phyloP scores from a whole-genome alignment of 768 basidiomycete genomes.

The Pleurotus pulmonarius region DNA sequence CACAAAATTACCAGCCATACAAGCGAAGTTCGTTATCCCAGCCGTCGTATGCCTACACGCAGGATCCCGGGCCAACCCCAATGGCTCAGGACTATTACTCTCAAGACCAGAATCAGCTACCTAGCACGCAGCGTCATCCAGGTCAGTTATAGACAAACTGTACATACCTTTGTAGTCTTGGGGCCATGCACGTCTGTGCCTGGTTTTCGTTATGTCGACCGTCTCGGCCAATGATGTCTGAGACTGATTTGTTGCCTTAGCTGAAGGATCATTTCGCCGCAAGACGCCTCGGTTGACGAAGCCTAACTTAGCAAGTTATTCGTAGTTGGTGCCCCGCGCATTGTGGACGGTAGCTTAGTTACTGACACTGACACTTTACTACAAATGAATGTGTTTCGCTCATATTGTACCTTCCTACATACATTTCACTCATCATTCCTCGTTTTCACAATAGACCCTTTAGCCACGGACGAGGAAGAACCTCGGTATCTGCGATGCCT shows the following conservation, averaged over 20 bases:
- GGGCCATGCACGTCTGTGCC: conserved; percentile 7
- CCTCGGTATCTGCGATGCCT: not conserved
- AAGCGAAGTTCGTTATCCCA: conserved; percentile 9
- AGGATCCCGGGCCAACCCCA: conserved; percentile 37
- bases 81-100: conserved; percentile 25
- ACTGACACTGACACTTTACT: not conserved
- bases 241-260: conserved; percentile 20
- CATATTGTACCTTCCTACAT: not conserved
- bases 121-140: conserved; percentile 39
- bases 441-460: not conserved
- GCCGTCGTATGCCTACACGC: conserved; percentile 31
- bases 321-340: not conserved
- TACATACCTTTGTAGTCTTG: conserved; percentile 15
- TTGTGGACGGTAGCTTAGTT: not conserved
- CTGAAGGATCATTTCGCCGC: conserved; percentile 39
- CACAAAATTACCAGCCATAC: conserved; percentile 5
- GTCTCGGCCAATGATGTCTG: not conserved
- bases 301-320: not conserved
- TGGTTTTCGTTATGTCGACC: conserved; percentile 5
- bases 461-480: not conserved
- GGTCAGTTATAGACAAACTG: conserved; percentile 33
- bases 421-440: too few relatives aligned
- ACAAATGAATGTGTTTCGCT: not conserved
- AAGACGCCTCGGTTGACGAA: conserved; percentile 32
- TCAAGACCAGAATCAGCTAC: conserved; percentile 30